Base-by-base conservation (phyloP, 228 moss, liverwort and hornwort species). In the Sphagnum magellanicum region DNA sequence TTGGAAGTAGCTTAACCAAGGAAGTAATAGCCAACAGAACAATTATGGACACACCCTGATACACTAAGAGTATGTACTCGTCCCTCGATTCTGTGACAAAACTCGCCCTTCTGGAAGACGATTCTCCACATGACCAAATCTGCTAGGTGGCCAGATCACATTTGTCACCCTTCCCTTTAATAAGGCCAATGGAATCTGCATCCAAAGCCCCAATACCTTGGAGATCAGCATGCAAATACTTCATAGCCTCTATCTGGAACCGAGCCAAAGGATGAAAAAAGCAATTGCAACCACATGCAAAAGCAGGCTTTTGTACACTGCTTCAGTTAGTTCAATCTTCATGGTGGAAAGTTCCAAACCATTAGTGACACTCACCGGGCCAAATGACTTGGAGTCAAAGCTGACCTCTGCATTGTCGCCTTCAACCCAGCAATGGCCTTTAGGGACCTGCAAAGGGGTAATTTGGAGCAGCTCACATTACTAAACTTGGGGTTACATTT, bases 341-440 rank as follows among this genome's bases (percentile, higher is more conserved):
- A 32, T 32, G 32, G 1, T 32, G 32, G 32, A 32, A 32, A 32
- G 32, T 32, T 32, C 32, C 32, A 32, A 32, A 32, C 32, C 32
- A 32, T 32, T 32, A 32, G 32, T 32, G 3, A 32, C 32, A 87
- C 93, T 91, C 65, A 98, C 93, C 5, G 97, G 97, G 57, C 97
- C 97, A 74, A 98, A 98, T 51, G 90, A 89, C 77, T 93, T 98
- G 5, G 97, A 98, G 78, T 98, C 93, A 68, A 98, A 72, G 73
- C 93, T 98, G 68, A 91, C 78, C 61, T 93, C 88, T 59, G 81
- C 93, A 71, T 92, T 93, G 73, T 93, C 93, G 48, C 97, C 93
- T 87, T 98, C 93, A 73, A 98, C 97, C 97, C 93, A 98, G 77
- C 97, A 98, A 78, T 98, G 97, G 58, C 93, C 97, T 79, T 90